A percentile compares a stretch with the other conserved stretches of the same genome.
These are phyloP conservation scores for Wickerhamomyces queroliae DNA, from an alignment of 805 yeast species.

Conservation along the genomic window DNA sequence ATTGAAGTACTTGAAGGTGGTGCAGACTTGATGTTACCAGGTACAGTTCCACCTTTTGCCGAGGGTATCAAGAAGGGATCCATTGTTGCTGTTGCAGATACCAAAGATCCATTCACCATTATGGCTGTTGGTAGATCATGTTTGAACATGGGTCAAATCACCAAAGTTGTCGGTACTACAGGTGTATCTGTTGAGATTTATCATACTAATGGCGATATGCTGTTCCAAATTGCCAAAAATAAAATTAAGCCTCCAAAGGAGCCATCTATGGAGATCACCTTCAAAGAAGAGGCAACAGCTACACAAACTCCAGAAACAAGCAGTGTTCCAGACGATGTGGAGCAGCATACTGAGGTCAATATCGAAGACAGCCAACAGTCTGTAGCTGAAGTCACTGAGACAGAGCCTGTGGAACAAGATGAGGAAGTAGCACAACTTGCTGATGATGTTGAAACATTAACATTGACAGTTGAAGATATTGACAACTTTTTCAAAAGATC, in stretches of 20 bases:
- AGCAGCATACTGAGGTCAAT: slow-evolving; percentile 2
- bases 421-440: slow-evolving; percentile 7
- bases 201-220: slow-evolving; percentile 65
- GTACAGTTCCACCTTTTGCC: slow-evolving; percentile 56
- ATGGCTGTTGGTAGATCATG: slow-evolving; percentile 68
- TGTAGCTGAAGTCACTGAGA: slow-evolving; percentile 3
- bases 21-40: slow-evolving; percentile 78
- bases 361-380: slow-evolving; percentile 5
- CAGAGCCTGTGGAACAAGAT: slow-evolving; percentile 6
- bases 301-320: slow-evolving; percentile 8
- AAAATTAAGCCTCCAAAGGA: slow-evolving; percentile 38
- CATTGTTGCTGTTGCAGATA: slow-evolving; percentile 67
- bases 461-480: slow-evolving; percentile 53
- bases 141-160: slow-evolving; percentile 38
- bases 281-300: slow-evolving; percentile 12
- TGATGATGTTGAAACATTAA: slow-evolving; percentile 12
- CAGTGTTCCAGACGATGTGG: slow-evolving; percentile 5
- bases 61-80: slow-evolving; percentile 39
- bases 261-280: slow-evolving; percentile 21
- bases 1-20: slow-evolving; percentile 67
- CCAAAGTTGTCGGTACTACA: slow-evolving; percentile 48
- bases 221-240: slow-evolving; percentile 44
- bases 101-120: slow-evolving; percentile 52
- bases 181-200: slow-evolving; percentile 77
- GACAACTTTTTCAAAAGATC: slow-evolving; percentile 74